Evolutionary conservation across 306 rosid genomes (phyloP), one percentile per base, ranked within the genome.

Genomic region (Acacia crassicarpa): DNA sequence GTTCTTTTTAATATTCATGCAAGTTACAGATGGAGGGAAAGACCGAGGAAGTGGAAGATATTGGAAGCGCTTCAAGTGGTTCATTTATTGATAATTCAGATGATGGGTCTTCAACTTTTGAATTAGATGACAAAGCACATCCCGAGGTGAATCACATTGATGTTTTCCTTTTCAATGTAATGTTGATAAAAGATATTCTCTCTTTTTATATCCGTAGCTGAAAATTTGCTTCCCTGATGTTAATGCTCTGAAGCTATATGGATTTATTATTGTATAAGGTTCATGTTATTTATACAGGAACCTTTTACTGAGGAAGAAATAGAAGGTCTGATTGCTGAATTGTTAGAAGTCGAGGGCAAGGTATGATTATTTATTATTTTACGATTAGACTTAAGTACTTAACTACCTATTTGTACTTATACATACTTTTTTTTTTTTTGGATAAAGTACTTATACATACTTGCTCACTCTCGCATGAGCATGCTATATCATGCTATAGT

Each of bases 281-380:
- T 77, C n/a, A 11, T 88, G 43, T 56, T 53, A 80, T 73, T 77
- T 82, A 59, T 88, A 90, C 91, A 95, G 99, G 97, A 89, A 83
- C 92, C 96, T 25, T 80, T 95, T 75, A 84, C 92, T 43, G 98
- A 95, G 78, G 88, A 88, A 83, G 99, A 93, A 59, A 85, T 92
- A 75, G 88, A 92, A 80, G 98, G 92, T 76, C 85, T 95, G 67
- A 84, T 95, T 76, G 87, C 91, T 33, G 99, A 95, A 77, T 87
- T 95, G 81, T 89, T 95, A 85, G 94, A 93, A 86, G 94, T 91
- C 75, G 99, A 95, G 93, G 93, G 99, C 76, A 90, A 95, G 99
- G 99, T 95, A 94, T 77, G 4, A 23, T 83, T 77, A 68, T 77
- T 61, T 62, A 75, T 77, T 75, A 44, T 16, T 70, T 62, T 61